Base-by-base conservation (phyloP, 2,329 filamentous ascomycete genomes). In the Neospermospora avenae region DNA sequence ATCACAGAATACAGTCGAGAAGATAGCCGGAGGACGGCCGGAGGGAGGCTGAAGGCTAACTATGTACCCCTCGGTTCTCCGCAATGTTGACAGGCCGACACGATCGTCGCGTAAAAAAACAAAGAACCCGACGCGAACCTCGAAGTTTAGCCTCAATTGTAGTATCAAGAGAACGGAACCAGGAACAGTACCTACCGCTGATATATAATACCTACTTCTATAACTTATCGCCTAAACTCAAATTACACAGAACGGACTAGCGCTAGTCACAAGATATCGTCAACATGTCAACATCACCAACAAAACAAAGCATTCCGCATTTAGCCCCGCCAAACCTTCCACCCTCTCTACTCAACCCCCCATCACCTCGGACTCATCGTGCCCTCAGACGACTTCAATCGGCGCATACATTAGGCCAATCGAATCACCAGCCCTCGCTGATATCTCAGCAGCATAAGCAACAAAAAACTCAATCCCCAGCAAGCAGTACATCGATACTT, bases 361-460 rank as follows among this genome's bases (percentile, higher is more conserved):
- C 84, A 24, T 86, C 85, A 28, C 85, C 86, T 45, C 82, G 85
- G 63, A 85, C 84, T 25, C 84, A 86, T 71, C 84, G 88, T 69
- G 82, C 84, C 49, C 79, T 92, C 62, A 84, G 89, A 67, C 87
- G 88, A 72, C 84, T 91, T 31, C 88, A 91, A 74, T 92, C 89
- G 34, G 88, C 90, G 54, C 88, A 91, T 77, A 79, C 82, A 74
- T 75, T 91, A 57, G 84, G 84, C 72, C 76, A 84, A 63, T 81
- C 83, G 42, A 66, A 77, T 60, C 69, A 72, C 35, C 69, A 74
- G 55, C 77, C 82, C 24, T 83, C 84, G 0, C 77, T 87, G 64
- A 84, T 86, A 68, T 81, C 85, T n/a, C 84, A 87, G 69, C 84
- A 87, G 70, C 81, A 82, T 48, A 80, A 79, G 60, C 74, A 80